phyloP scores from a whole-genome alignment of 805 yeast species.

The Komagataella mondaviorum region DNA sequence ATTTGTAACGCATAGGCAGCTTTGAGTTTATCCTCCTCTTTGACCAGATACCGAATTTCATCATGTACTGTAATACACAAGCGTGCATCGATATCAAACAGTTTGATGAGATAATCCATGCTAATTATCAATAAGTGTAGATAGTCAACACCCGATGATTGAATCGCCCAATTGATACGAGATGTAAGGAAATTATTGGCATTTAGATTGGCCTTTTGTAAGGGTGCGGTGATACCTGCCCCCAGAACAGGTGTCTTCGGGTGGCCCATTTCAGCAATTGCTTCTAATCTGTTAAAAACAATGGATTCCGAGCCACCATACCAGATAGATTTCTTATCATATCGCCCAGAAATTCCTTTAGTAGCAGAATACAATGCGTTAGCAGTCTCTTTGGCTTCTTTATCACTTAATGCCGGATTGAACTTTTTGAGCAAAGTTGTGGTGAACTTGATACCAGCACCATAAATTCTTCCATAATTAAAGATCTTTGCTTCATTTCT shows the following conservation, averaged over 20 bases:
- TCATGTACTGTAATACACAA: slow-evolving; percentile 87
- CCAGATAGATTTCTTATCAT: slow-evolving; percentile 27
- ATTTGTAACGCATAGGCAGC: slow-evolving; percentile 80
- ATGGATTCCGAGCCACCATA: slow-evolving; percentile 92
- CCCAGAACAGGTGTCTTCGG: slow-evolving; percentile 90
- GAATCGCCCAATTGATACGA: slow-evolving; percentile 95
- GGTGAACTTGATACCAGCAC: slow-evolving; percentile 93
- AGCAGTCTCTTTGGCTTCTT: slow-evolving; percentile 55
- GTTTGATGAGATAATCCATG: slow-evolving; percentile 68
- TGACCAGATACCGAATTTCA: slow-evolving; percentile 73
- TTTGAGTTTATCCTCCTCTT: slow-evolving; percentile 58
- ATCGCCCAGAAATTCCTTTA: slow-evolving; percentile 45
- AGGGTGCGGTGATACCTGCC: slow-evolving; percentile 83
- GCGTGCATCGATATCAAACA: slow-evolving; percentile 60
- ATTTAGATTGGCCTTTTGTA: slow-evolving; percentile 51
- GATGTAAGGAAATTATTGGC: slow-evolving; percentile 68
- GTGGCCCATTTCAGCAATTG: slow-evolving; percentile 65
- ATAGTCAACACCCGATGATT: slow-evolving; percentile 95
- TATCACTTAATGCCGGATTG: slow-evolving; percentile 55
- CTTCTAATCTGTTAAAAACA: slow-evolving; percentile 78
- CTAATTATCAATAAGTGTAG: slow-evolving; percentile 73
- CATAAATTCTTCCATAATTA: slow-evolving; percentile 94
- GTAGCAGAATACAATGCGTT: slow-evolving; percentile 62
- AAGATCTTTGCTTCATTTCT: slow-evolving; percentile 90
- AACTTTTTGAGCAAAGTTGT: slow-evolving; percentile 72